These are phyloP conservation scores for Heliamphora pulchella DNA, from an alignment of 179 eudicot genomes.

Conservation along the genomic window DNA sequence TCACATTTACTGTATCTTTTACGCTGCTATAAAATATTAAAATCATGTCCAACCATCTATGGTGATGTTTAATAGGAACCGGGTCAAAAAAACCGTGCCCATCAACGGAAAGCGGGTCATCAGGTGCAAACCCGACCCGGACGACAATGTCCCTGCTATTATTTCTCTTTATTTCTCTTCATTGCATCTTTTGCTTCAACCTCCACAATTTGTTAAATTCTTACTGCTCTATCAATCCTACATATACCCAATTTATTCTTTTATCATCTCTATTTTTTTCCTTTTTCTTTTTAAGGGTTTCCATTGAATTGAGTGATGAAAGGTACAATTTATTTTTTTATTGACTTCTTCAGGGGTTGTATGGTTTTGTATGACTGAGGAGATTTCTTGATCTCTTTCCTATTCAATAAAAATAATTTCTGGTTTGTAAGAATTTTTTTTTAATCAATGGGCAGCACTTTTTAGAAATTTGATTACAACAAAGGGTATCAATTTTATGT, in stretches of 20 bases:
- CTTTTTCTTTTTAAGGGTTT: neutral
- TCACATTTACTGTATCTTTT: no score
- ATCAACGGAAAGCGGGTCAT: slow-evolving; percentile 31
- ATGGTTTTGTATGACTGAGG: slow-evolving; percentile 13
- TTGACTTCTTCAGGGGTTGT: slow-evolving; percentile 3
- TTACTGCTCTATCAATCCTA: neutral
- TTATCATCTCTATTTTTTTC: neutral
- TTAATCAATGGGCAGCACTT: no score
- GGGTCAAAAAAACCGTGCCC: slow-evolving; percentile 29
- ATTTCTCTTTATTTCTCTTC: slow-evolving; percentile 24
- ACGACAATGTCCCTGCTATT: slow-evolving; percentile 23
- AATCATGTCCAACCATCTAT: no score
- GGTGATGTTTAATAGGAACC: no score
- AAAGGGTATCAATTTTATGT: no score
- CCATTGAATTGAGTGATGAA: neutral
- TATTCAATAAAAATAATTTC: neutral
- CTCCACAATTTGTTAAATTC: slow-evolving; percentile 8
- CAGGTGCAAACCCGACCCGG: slow-evolving; percentile 32
- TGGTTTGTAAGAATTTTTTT: no score
- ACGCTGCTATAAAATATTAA: no score
- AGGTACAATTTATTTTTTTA: slow-evolving; percentile 11
- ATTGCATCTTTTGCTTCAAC: slow-evolving; percentile 24
- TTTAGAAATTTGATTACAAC: no score
- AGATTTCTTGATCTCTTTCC: slow-evolving; percentile 12
- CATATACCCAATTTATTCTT: neutral